Evolutionary conservation across 2,329 filamentous ascomycete species (phyloP), one percentile per base, ranked within the genome.

Genomic region (Thyridium curvatum): DNA sequence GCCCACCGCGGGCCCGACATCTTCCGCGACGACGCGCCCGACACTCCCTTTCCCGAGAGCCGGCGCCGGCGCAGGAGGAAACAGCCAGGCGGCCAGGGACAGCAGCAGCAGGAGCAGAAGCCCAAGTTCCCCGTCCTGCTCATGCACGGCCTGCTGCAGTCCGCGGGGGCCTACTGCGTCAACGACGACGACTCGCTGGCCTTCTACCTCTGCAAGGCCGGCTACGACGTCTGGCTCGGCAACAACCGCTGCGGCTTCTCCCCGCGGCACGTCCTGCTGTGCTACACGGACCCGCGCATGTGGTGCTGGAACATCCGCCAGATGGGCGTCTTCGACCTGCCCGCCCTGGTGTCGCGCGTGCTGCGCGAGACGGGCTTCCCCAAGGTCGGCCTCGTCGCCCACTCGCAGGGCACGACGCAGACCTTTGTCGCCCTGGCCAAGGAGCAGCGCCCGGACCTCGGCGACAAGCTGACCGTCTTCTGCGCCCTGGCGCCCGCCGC

Each of bases 241-340:
- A 94, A 95, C 63, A 96, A 95, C 55, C 77, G 91, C 15, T 94
- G 89, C 54, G 90, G 90, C 2, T 88, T 93, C 60, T 68, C 75
- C 1, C 90, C 91, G 1, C 76, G 80, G 46, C 91, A 97, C 55
- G 75, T 72, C 3, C 62, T 82, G 16, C 73, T 96, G 30, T 63
- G 77, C 3, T 80, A 84, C 47, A 66, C 67, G 3, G 91, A 97
- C 54, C 90, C 91, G 2, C 77, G 89, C 21, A 94, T 96, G 86
- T 96, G 91, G 91, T 80, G 82, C 31, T 97, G 91, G 91, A 94
- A 94, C 48, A 94, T 96, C 40, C 79, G 86, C 0, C 87, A 95
- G 54, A 94, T 96, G 85, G 91, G 89, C 4, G 82, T 90, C 1
- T 79, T 94, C 55, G 91, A 97, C 55, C 72, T 97, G 3, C 75